Evolutionary conservation across 1,139 yeast species (phyloP), one percentile per base, ranked within the genome.

Genomic region (Pichia sp.): DNA sequence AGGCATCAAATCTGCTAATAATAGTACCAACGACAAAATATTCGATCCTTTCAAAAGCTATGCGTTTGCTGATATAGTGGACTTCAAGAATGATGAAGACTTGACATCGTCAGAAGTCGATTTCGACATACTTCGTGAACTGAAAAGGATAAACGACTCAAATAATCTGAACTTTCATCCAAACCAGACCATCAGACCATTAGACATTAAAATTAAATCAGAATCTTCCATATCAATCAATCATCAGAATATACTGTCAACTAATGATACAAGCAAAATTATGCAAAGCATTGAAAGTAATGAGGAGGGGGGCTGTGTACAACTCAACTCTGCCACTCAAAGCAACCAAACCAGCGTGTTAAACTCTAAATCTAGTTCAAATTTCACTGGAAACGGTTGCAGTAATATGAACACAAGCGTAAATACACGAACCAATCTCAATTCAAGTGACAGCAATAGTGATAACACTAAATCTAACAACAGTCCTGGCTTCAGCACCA

Each of bases 1-100:
- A 13, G 13, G 26, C 12, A 41, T 34, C n/a, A 37, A 9, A 6
- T 9, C 45, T 16, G 30, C 26, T 30, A 19, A n/a, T 19, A 25
- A 3, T 23, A 36, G 12, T 16, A 23, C n/a, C 18, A 23, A 16
- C 31, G 34, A 34, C 10, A 48, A 44, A 30, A 12, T 43, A 3
- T 22, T 23, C 30, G 45, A 44, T 25, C 26, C 48, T 3, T 47
- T 49, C 19, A 57, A 55, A 7, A 47, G 52, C 25, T 45, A 58
- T 34, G 57, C 59, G 23, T 56, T 64, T 23, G 57, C 62, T 7
- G 64, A 64, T 45, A 48, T 64, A 22, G 34, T 62, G 34, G 58
- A 60, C 42, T 50, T 62, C 28, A 60, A 57, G 36, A 58, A 61
- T 45, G 65, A 62, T 46, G 56, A 58, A 16, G 52, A 43, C 41